A percentile compares a stretch with the other conserved stretches of the same genome.
Conservation (phyloP, 768 basidiomycete species). For the Auriscalpium orientale region DNA sequence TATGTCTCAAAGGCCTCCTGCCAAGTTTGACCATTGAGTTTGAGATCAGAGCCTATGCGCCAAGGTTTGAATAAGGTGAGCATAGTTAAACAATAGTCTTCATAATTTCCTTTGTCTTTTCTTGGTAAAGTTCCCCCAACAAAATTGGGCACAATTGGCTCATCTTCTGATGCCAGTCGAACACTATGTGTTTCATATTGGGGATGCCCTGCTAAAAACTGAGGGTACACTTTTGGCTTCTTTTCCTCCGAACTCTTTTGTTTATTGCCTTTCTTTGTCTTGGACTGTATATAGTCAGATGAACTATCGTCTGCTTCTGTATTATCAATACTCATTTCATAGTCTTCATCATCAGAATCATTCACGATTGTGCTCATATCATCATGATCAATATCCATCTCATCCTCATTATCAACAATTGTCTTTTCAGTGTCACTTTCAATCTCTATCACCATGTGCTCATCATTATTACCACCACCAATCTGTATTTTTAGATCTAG, state of each 20-base stretch:
- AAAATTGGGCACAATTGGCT: slow-evolving; percentile 21
- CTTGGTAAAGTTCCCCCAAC: slow-evolving; percentile 23
- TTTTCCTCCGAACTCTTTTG: too few relatives aligned
- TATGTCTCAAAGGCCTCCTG: slow-evolving; percentile 16
- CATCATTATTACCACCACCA: neutral
- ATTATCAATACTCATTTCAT: neutral
- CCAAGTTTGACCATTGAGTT: slow-evolving; percentile 15
- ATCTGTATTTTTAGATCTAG: neutral
- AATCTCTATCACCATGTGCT: too few relatives aligned
- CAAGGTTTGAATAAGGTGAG: slow-evolving; percentile 11
- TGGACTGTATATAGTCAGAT: neutral
- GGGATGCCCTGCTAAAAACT: slow-evolving; percentile 16
- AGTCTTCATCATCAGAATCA: neutral
- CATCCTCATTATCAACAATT: too few relatives aligned
- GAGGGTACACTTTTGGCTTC: slow-evolving; percentile 1
- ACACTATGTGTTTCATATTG: slow-evolving; percentile 18
- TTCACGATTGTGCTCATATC: neutral
- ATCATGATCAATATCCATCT: neutral
- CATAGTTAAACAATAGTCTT: slow-evolving; percentile 14
- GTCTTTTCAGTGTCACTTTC: too few relatives aligned
- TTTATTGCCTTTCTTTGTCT: too few relatives aligned
- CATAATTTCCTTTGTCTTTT: slow-evolving; percentile 17
- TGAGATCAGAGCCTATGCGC: slow-evolving; percentile 1
- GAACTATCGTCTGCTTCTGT: neutral
- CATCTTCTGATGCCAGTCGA: neutral